Base-by-base conservation (phyloP, 2,329 filamentous ascomycete genomes). In the Trichophyton mentagrophytes region DNA sequence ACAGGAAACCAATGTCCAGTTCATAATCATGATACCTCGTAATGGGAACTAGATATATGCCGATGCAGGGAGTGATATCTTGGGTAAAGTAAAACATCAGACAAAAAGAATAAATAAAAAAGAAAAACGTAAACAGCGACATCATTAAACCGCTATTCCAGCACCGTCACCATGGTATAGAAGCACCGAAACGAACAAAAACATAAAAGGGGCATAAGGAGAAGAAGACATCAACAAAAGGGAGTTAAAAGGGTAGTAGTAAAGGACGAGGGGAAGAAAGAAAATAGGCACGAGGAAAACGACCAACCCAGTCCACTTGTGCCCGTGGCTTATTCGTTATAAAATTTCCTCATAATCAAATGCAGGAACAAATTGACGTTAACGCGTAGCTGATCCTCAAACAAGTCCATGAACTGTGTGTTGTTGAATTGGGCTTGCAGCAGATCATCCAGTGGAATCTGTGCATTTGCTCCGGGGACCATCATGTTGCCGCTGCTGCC, bases 281-380 rank as follows among this genome's bases (percentile, higher is more conserved):
- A 25, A 13, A 36, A 8, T 51, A 55, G 9, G 55, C 15, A 5
- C 20, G 58, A n/a, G 15, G 13, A 46, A 25, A 36, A 44, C 59
- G 44, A 47, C 59, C 36, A 38, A 44, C 47, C 56, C n/a, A 53
- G 17, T 27, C 57, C 56, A 61, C 44, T 8, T n/a, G n/a, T 53
- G 13, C 11, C 38, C 49, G 8, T 36, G 22, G 27, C 58, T 65
- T 46, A 65, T 51, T 65, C 64, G 66, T 79, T 79, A 69, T 99
- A 99, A 75, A 99, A 99, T 81, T 99, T 99, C 83, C 95, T 95
- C 80, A 97, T 97, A 67, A 99, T 83, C 74, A 97, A 79, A 80
- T 99, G 93, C 79, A 99, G 80, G 76, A 99, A 84, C 70, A 99
- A 75, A 78, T 99, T 99, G 69, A 99, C 93, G 74, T 97, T 97